Evolutionary conservation across 805 yeast species (phyloP).

Genomic region (Diddensiella transvaalensis): DNA sequence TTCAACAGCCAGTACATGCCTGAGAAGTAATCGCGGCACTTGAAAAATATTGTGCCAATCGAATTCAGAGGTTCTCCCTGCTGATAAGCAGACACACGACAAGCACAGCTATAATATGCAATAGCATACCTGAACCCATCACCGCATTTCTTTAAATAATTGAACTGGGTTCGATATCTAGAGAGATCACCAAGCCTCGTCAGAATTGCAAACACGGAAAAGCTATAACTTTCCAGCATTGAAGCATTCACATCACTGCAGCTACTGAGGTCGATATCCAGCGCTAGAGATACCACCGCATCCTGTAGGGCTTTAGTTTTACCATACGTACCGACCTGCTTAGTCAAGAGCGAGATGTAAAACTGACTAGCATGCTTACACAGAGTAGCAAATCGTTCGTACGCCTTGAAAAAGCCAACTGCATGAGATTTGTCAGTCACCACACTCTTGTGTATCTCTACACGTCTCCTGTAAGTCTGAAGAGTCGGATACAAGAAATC

Average conservation of each 20-base stretch:
- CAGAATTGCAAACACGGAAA: background rate
- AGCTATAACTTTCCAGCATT: background rate
- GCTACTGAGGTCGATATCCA: background rate
- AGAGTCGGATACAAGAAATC: background rate
- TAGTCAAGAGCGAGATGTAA: background rate
- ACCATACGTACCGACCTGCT: background rate
- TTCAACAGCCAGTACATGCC: constrained; percentile 14
- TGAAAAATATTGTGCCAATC: constrained; percentile 9
- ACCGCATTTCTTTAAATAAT: background rate
- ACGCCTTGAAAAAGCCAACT: constrained; percentile 7
- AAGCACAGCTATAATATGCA: constrained; percentile 13
- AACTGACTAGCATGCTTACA: constrained; percentile 4
- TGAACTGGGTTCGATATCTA: constrained; percentile 13
- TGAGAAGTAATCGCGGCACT: constrained; percentile 5
- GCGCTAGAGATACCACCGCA: background rate
- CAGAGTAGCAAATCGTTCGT: constrained; percentile 5
- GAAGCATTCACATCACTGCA: background rate
- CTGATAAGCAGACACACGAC: background rate
- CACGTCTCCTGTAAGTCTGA: background rate
- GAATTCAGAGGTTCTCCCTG: constrained; percentile 15
- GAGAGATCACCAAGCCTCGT: constrained; percentile 18
- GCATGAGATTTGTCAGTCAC: background rate
- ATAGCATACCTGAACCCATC: constrained; percentile 11
- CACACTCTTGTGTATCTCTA: background rate
- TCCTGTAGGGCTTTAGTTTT: background rate